These are phyloP conservation scores for Penstemon newberryi DNA, from an alignment of 257 asterid species.

Conservation along the genomic window DNA sequence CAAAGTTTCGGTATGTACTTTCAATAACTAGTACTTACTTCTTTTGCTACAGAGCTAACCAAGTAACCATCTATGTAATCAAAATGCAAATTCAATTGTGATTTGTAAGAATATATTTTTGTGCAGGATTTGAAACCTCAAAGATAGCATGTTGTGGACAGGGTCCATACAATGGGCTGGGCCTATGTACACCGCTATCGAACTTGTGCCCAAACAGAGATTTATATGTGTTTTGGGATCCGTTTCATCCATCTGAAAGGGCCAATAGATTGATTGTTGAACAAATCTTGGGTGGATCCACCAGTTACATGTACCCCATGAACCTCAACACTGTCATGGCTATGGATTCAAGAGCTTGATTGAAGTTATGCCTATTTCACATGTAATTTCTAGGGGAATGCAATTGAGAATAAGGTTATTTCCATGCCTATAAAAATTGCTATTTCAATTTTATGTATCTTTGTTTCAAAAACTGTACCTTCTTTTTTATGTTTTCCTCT, in stretches of 20 bases:
- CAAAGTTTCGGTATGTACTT: conserved; percentile 50
- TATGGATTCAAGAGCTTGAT: conserved; percentile 45
- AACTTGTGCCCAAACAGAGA: conserved; percentile 70
- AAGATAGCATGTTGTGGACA: conserved; percentile 94
- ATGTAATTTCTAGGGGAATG: conserved; percentile 28
- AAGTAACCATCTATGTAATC: no score
- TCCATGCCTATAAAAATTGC: conserved; percentile 27
- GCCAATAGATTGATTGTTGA: conserved; percentile 76
- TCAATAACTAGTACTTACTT: neutral
- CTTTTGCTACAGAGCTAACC: neutral
- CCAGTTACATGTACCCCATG: conserved; percentile 71
- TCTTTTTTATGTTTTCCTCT: neutral
- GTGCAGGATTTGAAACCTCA: conserved; percentile 65
- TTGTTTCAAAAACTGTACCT: neutral
- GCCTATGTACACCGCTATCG: conserved; percentile 72
- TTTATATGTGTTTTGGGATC: conserved; percentile 76
- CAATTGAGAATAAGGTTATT: neutral
- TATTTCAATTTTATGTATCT: neutral
- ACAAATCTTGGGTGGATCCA: conserved; percentile 54
- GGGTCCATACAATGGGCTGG: conserved; percentile 87
- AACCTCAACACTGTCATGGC: conserved; percentile 72
- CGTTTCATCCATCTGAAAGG: conserved; percentile 80
- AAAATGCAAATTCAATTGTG: no score
- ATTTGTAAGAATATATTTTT: neutral
- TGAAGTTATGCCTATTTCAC: neutral